phyloP scores from a whole-genome alignment of 768 basidiomycete genomes.

The Coprinopsis cinerea region DNA sequence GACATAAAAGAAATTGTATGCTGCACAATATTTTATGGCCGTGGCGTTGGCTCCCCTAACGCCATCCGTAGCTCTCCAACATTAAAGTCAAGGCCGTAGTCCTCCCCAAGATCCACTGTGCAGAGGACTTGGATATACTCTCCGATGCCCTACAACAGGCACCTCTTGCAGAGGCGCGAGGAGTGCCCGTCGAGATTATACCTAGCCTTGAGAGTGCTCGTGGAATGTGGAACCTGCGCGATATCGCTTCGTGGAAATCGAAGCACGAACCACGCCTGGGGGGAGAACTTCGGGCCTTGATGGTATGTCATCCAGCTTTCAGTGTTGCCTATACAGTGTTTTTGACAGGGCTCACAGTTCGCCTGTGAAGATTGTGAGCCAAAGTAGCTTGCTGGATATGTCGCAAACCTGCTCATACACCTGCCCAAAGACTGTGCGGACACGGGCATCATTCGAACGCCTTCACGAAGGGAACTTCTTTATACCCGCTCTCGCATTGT shows the following conservation, averaged over 20 bases:
- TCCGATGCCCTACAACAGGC: slow-evolving; percentile 40
- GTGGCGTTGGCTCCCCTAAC: no score
- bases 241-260: slow-evolving; percentile 68
- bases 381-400: not conserved
- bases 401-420: not conserved
- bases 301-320: no score
- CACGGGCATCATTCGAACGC: slow-evolving; percentile 73
- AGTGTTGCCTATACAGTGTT: no score
- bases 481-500: slow-evolving; percentile 82
- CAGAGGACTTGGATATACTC: slow-evolving; percentile 57
- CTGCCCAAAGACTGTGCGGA: slow-evolving; percentile 73
- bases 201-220: slow-evolving; percentile 84
- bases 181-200: slow-evolving; percentile 48
- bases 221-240: slow-evolving; percentile 57
- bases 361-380: slow-evolving; percentile 87
- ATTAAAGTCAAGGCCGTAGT: slow-evolving; percentile 58
- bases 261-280: slow-evolving; percentile 41
- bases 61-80: slow-evolving; percentile 23
- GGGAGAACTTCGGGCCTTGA: slow-evolving; percentile 53
- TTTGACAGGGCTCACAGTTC: slow-evolving; percentile 46
- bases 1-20: slow-evolving; percentile 59
- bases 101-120: slow-evolving; percentile 78
- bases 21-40: no score
- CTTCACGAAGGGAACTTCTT: slow-evolving; percentile 69
- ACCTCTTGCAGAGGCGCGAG: slow-evolving; percentile 21